Evolutionary conservation across 768 basidiomycete genomes (phyloP).

Genomic region (Tylopilus felleus): DNA sequence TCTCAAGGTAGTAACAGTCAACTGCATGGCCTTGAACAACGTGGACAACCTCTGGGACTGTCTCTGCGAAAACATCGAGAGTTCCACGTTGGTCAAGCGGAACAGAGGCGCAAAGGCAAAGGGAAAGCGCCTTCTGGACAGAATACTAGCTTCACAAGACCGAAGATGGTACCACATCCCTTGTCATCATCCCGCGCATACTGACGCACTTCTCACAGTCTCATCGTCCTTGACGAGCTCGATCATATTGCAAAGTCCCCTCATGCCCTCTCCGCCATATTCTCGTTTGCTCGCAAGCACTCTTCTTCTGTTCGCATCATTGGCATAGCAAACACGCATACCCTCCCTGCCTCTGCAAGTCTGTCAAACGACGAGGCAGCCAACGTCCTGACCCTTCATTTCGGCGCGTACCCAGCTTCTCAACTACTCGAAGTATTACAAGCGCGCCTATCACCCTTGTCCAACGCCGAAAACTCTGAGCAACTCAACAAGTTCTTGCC

Average conservation of each 20-base stretch:
- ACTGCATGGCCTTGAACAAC: constrained; percentile 75
- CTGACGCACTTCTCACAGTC: constrained; percentile 37
- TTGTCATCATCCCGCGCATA: constrained; percentile 7
- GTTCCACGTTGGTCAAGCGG: constrained; percentile 33
- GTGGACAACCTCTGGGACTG: constrained; percentile 71
- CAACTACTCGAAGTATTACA: constrained; percentile 70
- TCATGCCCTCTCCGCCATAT: constrained; percentile 58
- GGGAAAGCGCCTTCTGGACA: constrained; percentile 47
- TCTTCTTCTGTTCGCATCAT: constrained; percentile 60
- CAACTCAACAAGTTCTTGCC: constrained; percentile 57
- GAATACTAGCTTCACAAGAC: constrained; percentile 39
- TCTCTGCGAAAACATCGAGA: constrained; percentile 53
- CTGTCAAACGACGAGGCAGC: constrained; percentile 35
- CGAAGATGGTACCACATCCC: constrained; percentile 48
- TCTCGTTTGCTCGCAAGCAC: constrained; percentile 59
- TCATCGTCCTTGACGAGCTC: constrained; percentile 83
- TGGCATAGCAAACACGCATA: constrained; percentile 88
- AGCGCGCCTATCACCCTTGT: constrained; percentile 56
- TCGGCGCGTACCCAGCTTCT: constrained; percentile 70
- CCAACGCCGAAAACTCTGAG: constrained; percentile 30
- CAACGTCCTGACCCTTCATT: constrained; percentile 65
- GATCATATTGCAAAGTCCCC: constrained; percentile 71
- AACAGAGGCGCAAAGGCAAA: constrained; percentile 41
- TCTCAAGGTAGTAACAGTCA: constrained; percentile 56
- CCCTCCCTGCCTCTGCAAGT: constrained; percentile 58